Base-by-base conservation (phyloP, 306 rosid species). In the Aeschynomene evenia region DNA sequence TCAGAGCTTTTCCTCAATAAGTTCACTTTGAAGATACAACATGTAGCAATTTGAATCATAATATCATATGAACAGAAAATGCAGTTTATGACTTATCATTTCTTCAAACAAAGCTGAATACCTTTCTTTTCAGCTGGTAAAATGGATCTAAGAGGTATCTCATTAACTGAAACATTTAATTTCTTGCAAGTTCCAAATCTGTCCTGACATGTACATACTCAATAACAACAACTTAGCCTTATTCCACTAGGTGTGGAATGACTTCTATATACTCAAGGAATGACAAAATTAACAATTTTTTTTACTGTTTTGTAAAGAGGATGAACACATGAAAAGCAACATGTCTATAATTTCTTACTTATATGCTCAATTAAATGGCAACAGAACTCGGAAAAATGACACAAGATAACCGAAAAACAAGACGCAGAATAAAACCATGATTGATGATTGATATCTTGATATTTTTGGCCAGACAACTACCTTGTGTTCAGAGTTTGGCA, bases 381-480 rank as follows among this genome's bases (percentile, higher is more conserved):
- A 81, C 73, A 64, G 22, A 40, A 29, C 76, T 62, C 34, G 56
- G 42, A 46, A 51, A 66, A 81, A 72, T 26, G 67, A 45, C 76
- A 55, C 15, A 42, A 70, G 31, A 70, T 75, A 81, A 68, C 82
- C 91, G 67, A 86, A 59, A 64, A 83, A 55, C 8, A 80, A 15
- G 72, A 73, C 72, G 65, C 37, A 75, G 63, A 87, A 74, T 72
- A 86, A 66, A 74, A 80, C 64, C 54, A 82, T 63, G 80, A 84
- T 56, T 61, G 87, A 76, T 53, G 88, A 79, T 57, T 72, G 79
- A 77, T 77, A 80, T 83, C 83, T 85, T 71, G 82, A 78, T 61
- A 79, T 45, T 70, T 56, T 82, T 81, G 87, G 72, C 81, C 81
- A 78, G 85, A 80, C 86, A 76, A 83, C 87, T 88, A 92, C 98